A percentile compares a stretch with the other conserved stretches of the same genome.
phyloP scores from a whole-genome alignment of 2,329 filamentous ascomycete species.

The Cercospora sp. region DNA sequence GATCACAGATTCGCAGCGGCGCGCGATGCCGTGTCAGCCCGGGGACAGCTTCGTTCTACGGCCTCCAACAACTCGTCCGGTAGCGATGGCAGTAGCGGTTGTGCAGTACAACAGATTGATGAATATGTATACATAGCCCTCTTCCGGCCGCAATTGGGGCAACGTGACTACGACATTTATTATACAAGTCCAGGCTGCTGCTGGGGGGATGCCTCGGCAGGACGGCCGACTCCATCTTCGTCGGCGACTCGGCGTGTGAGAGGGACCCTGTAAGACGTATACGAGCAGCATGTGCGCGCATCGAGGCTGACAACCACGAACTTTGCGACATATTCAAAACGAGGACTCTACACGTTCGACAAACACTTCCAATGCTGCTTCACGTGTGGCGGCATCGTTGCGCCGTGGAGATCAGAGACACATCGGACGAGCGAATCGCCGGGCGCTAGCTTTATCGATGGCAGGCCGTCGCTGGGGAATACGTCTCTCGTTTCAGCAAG shows the following conservation, averaged over 20 bases:
- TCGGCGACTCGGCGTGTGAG: neutral
- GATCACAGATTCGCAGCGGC: neutral
- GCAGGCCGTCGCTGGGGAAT: neutral
- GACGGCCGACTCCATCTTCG: neutral
- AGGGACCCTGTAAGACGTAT: neutral
- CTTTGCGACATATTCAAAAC: neutral
- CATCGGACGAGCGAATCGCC: neutral
- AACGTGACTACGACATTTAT: neutral
- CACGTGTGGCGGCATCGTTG: neutral
- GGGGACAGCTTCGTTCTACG: neutral
- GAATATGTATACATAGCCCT: neutral
- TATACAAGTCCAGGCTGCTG: neutral
- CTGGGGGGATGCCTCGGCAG: neutral
- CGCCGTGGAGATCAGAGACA: neutral
- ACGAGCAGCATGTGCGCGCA: neutral
- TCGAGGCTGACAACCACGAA: neutral
- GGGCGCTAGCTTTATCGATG: neutral
- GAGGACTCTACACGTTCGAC: neutral
- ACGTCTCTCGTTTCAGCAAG: constrained; percentile 5
- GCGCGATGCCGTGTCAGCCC: neutral
- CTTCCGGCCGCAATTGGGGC: neutral
- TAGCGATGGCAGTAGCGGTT: neutral
- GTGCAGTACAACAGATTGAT: neutral
- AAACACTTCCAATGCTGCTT: neutral
- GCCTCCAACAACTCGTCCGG: neutral